Evolutionary conservation across 2,329 filamentous ascomycete species (phyloP).

Genomic region (Colletotrichum sp.): DNA sequence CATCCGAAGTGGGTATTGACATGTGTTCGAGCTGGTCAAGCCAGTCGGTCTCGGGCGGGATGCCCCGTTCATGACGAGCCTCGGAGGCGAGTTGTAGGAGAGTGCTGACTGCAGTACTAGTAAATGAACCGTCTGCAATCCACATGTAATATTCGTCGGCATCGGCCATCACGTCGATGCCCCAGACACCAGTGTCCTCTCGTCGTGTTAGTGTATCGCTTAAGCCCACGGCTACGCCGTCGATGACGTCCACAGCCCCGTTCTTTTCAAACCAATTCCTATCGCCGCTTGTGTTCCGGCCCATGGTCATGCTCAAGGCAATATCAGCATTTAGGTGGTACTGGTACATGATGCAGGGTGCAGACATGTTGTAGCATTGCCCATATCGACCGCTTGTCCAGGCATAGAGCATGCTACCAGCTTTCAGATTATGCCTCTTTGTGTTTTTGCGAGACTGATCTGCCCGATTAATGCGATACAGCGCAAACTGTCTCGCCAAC

Average conservation of each 20-base stretch:
- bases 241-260: background rate
- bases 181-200: constrained; percentile 19
- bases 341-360: constrained; percentile 72
- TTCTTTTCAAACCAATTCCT: constrained; percentile 16
- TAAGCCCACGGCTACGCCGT: background rate
- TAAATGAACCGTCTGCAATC: background rate
- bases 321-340: constrained; percentile 76
- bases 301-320: constrained; percentile 46
- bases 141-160: constrained; percentile 23
- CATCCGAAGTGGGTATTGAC: constrained; percentile 18
- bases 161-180: constrained; percentile 24
- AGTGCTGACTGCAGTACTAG: background rate
- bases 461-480: constrained; percentile 29
- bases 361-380: constrained; percentile 65
- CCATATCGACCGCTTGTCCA: constrained; percentile 73
- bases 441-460: constrained; percentile 65
- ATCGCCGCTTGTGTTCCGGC: constrained; percentile 28
- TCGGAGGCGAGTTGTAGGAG: background rate
- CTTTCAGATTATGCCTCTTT: constrained; percentile 58
- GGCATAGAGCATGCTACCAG: constrained; percentile 60
- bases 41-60: background rate
- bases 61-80: background rate
- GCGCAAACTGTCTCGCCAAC: constrained; percentile 29
- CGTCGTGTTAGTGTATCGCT: constrained; percentile 15
- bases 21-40: constrained; percentile 15